Conservation (phyloP, 2,329 filamentous ascomycete species). For the Stachybotrys chlorohalonatus region DNA sequence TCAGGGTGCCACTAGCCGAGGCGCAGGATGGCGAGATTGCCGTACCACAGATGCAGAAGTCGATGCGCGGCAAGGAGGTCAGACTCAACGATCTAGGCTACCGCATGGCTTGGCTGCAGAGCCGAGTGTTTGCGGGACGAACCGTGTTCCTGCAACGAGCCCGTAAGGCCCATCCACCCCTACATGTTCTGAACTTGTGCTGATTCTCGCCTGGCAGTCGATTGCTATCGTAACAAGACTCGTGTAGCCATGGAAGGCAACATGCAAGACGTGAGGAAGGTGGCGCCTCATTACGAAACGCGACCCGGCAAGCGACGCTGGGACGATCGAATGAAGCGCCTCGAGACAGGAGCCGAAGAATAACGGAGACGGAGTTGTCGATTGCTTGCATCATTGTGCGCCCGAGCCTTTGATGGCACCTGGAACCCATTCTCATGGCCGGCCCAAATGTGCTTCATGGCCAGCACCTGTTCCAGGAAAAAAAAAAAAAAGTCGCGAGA, state of each 20-base stretch:
- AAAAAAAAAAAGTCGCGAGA: neutral
- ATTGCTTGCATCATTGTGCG: no score
- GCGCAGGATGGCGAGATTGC: slow-evolving; percentile 65
- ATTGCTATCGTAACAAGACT: slow-evolving; percentile 91
- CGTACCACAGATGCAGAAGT: slow-evolving; percentile 64
- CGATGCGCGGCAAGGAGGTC: slow-evolving; percentile 71
- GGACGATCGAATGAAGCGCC: slow-evolving; percentile 45
- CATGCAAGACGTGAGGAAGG: slow-evolving; percentile 63
- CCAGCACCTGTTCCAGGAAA: no score
- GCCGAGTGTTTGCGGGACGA: slow-evolving; percentile 77
- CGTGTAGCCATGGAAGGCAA: slow-evolving; percentile 69
- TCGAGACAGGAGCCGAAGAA: slow-evolving; percentile 10
- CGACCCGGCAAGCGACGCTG: slow-evolving; percentile 75
- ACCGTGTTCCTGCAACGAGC: slow-evolving; percentile 86
- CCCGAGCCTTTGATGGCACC: no score
- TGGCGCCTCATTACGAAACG: slow-evolving; percentile 82
- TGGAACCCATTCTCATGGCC: no score
- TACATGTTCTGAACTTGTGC: neutral
- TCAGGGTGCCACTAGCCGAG: slow-evolving; percentile 56
- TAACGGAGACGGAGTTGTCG: neutral
- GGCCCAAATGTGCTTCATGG: no score
- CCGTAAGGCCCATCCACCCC: slow-evolving; percentile 48
- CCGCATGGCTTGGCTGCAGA: slow-evolving; percentile 94
- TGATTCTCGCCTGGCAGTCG: slow-evolving; percentile 48
- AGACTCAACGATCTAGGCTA: slow-evolving; percentile 88